Base-by-base conservation (phyloP, 257 asterid species). In the Primulina huaijiensis region DNA sequence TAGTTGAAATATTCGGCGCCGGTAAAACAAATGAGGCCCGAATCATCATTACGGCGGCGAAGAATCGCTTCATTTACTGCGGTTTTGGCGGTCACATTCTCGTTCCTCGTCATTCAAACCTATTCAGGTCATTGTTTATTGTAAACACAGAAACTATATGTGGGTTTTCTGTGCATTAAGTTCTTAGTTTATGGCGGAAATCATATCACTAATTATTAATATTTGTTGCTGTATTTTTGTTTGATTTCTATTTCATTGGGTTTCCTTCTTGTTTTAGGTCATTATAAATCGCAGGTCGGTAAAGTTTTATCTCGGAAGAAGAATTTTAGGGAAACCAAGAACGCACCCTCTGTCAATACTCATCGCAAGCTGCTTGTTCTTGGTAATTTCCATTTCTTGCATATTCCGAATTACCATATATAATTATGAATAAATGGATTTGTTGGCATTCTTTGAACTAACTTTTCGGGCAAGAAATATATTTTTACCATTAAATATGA, bases 301-400 rank as follows among this genome's bases (percentile, higher is more conserved):
- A 19, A 72, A 40, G 69, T 52, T 70, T 62, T 46, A 60, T 55
- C 78, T 43, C 53, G 33, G 67, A 69, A 27, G 64, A 55, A 50
- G 68, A 71, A 64, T 66, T 21, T 67, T 63, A 40, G 6, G 34
- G n/a, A 38, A 12, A 43, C 46, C 75, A 37, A 67, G 61, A 67
- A 67, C 58, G 17, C 23, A 38, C 60, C 57, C 55, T 38, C 58
- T 56, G 70, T 10, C 8, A 29, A 37, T 33, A 27, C 73, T 31
- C 75, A 75, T 61, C 87, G 89, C 34, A 84, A 78, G 84, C 87
- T 84, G 73, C 83, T 82, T 33, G 30, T 27, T 58, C 61, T 43
- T 59, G 87, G 89, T 84, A 77, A 67, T 56, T 63, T 0, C 23
- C 6, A 31, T 60, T 53, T 55, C 17, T 25, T 20, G 17, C 50